Evolutionary conservation across 2,329 filamentous ascomycete species (phyloP).

Genomic region (Lasiodiplodia theobromae): DNA sequence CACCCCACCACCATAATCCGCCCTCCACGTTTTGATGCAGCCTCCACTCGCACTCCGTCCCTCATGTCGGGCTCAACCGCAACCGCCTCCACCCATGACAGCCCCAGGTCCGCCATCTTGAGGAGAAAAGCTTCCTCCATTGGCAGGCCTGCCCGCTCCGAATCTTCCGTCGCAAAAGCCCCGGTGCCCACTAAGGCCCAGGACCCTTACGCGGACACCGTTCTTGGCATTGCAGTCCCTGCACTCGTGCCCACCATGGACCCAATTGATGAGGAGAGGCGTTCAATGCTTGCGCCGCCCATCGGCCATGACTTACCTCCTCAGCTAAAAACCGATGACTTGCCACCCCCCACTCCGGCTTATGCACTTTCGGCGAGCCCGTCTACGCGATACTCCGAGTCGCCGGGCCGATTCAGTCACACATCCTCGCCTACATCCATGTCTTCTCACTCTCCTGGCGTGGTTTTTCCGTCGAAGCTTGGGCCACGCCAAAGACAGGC

Average conservation of each 20-base stretch:
- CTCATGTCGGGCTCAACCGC: slow-evolving; percentile 56
- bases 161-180: slow-evolving; percentile 32
- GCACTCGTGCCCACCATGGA: slow-evolving; percentile 32
- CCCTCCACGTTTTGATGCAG: slow-evolving; percentile 46
- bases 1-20: slow-evolving; percentile 34
- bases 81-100: slow-evolving; percentile 52
- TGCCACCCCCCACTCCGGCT: slow-evolving; percentile 72
- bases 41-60: slow-evolving; percentile 53
- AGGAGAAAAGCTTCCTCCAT: slow-evolving; percentile 55
- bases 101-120: slow-evolving; percentile 52
- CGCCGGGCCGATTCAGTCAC: slow-evolving; percentile 74
- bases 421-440: slow-evolving; percentile 81
- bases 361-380: slow-evolving; percentile 74
- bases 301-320: slow-evolving; percentile 49
- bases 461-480: slow-evolving; percentile 55
- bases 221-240: slow-evolving; percentile 52
- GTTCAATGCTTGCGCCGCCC: slow-evolving; percentile 36
- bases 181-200: slow-evolving; percentile 43
- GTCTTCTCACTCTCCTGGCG: slow-evolving; percentile 74
- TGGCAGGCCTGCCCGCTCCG: slow-evolving; percentile 46
- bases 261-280: slow-evolving; percentile 33
- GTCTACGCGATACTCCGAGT: slow-evolving; percentile 78
- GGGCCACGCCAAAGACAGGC: slow-evolving; percentile 59
- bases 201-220: slow-evolving; percentile 52
- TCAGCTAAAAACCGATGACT: slow-evolving; percentile 67